phyloP scores from a whole-genome alignment of 495 filamentous ascomycete species.

The Parathielavia hyrcaniae region DNA sequence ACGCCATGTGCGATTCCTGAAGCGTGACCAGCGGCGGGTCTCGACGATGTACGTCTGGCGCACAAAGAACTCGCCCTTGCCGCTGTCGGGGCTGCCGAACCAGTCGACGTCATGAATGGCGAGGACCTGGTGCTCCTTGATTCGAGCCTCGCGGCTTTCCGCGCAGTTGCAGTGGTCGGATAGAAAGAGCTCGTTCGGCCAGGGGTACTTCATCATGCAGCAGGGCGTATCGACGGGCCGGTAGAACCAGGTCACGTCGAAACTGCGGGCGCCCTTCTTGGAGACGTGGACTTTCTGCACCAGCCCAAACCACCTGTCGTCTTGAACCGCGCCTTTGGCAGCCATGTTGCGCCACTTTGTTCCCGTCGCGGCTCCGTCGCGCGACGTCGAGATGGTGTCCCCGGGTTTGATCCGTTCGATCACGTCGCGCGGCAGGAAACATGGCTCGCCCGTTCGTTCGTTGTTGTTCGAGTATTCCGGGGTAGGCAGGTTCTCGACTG shows the following conservation, averaged over 20 bases:
- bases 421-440: slow-evolving; percentile 7
- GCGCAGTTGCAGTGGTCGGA: slow-evolving; percentile 69
- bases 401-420: slow-evolving; percentile 30
- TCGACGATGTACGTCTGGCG: slow-evolving; percentile 58
- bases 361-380: slow-evolving; percentile 33
- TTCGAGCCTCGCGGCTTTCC: slow-evolving; percentile 32
- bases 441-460: not conserved
- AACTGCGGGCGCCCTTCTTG: slow-evolving; percentile 31
- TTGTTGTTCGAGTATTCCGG: not conserved
- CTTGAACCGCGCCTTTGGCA: slow-evolving; percentile 33
- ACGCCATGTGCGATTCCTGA: slow-evolving; percentile 40
- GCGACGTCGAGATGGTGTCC: slow-evolving; percentile 40
- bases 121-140: slow-evolving; percentile 49
- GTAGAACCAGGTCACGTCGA: slow-evolving; percentile 70
- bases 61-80: slow-evolving; percentile 51
- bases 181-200: slow-evolving; percentile 64
- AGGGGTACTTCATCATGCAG: slow-evolving; percentile 57
- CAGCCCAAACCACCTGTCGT: slow-evolving; percentile 57
- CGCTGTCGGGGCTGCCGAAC: slow-evolving; percentile 41
- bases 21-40: slow-evolving; percentile 48
- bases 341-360: slow-evolving; percentile 51
- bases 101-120: slow-evolving; percentile 51
- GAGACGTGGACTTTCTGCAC: slow-evolving; percentile 50
- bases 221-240: slow-evolving; percentile 60
- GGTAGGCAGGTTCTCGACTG: not conserved